Evolutionary conservation across 2,329 filamentous ascomycete genomes (phyloP).

Genomic region (Beauveria pseudobassiana): DNA sequence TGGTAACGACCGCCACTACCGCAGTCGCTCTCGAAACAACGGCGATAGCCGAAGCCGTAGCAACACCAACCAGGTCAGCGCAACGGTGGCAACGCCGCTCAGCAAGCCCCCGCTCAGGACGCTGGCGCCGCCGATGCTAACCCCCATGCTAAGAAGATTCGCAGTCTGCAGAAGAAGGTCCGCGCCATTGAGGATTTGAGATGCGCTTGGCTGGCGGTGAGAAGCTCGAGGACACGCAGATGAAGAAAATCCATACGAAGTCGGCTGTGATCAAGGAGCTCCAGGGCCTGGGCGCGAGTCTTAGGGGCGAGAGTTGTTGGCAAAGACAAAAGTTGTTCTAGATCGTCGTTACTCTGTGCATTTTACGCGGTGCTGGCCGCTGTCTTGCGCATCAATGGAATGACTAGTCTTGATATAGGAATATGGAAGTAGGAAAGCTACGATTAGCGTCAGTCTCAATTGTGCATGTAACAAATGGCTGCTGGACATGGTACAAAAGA

Average conservation of each 20-base stretch:
- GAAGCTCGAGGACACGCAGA: constrained; percentile 95
- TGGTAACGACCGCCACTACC: constrained; percentile 36
- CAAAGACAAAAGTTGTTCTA: not conserved
- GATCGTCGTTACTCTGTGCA: not conserved
- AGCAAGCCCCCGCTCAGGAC: constrained; percentile 19
- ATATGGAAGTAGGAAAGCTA: not conserved
- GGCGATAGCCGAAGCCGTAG: constrained; percentile 40
- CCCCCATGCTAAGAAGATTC: constrained; percentile 89
- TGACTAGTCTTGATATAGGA: constrained; percentile 6
- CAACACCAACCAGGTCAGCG: constrained; percentile 38
- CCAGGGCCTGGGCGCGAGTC: constrained; percentile 42
- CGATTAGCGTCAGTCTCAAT: not conserved
- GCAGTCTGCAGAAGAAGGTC: constrained; percentile 92
- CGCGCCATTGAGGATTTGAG: constrained; percentile 93
- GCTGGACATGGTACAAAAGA: not conserved
- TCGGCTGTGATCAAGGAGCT: constrained; percentile 77
- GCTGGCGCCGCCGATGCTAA: constrained; percentile 48
- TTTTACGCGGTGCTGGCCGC: not conserved
- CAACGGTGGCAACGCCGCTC: constrained; percentile 17
- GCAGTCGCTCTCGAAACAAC: constrained; percentile 50
- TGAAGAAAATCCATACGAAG: constrained; percentile 97
- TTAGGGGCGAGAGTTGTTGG: not conserved
- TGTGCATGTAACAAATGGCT: not conserved
- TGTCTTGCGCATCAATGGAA: not conserved
- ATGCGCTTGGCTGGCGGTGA: constrained; percentile 92